phyloP scores from a whole-genome alignment of 495 filamentous ascomycete species.

The Podospora appendiculata region DNA sequence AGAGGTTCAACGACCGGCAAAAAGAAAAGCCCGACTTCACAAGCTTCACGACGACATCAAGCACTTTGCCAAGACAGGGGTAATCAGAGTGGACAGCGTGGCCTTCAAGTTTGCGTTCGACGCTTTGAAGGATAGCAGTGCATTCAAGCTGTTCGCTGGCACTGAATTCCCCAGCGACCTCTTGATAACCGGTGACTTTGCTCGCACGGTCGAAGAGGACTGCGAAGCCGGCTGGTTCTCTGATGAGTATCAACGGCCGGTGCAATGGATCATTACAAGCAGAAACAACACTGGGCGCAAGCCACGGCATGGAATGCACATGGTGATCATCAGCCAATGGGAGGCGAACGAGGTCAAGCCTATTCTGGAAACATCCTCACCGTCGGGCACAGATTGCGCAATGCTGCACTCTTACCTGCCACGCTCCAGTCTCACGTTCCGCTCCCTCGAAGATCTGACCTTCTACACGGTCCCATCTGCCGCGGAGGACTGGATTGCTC shows the following conservation, averaged over 20 bases:
- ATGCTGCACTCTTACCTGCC: constrained; percentile 53
- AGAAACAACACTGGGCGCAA: not conserved
- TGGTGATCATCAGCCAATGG: constrained; percentile 54
- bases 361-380: constrained; percentile 19
- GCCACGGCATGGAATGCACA: not conserved
- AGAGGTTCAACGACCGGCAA: constrained; percentile 42
- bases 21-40: constrained; percentile 30
- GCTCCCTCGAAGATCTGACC: constrained; percentile 40
- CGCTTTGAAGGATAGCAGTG: constrained; percentile 25
- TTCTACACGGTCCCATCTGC: constrained; percentile 31
- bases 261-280: constrained; percentile 51
- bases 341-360: constrained; percentile 49
- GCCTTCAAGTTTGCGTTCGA: constrained; percentile 44
- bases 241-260: constrained; percentile 48
- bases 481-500: not conserved
- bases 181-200: constrained; percentile 51
- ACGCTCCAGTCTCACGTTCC: constrained; percentile 34
- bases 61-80: constrained; percentile 12
- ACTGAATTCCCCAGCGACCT: constrained; percentile 34
- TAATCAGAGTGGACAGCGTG: constrained; percentile 4
- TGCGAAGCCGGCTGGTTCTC: constrained; percentile 5
- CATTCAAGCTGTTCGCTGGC: constrained; percentile 9
- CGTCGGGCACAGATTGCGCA: too few relatives aligned
- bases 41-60: constrained; percentile 37
- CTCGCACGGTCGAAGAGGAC: constrained; percentile 30